Evolutionary conservation across 108 stramenopile genomes (phyloP), one percentile per base, ranked within the genome.

Genomic region (Skeletonema grethae): DNA sequence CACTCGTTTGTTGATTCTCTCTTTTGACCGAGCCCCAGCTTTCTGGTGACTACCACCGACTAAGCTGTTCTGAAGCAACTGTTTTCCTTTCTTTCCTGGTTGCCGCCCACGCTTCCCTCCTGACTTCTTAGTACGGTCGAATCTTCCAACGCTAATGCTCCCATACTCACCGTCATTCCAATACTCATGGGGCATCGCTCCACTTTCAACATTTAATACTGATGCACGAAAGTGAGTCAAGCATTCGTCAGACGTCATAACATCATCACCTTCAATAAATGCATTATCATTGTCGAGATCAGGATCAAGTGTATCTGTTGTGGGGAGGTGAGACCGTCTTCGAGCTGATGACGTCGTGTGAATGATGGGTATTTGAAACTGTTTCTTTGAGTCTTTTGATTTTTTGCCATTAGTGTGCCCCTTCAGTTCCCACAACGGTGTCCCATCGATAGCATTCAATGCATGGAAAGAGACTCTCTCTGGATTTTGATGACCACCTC

Each of bases 371-470:
- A 73, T 39, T 22, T 13, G 43, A 25, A 32, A 38, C 2, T 58
- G 57, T 35, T 24, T 62, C 64, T 34, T 65, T 29, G 29, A 71
- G 32, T 39, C 63, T 53, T 24, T 61, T 48, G 10, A 76, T 58
- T 22, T 67, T 30, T 46, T 71, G 57, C 38, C 61, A 20, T 8
- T 46, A 20, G 35, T 39, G 28, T 55, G 62, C 20, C 65, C 71
- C 16, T 82, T 67, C 13, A 79, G 57, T 32, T 86, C 82, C 92
- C 92, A 94, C 20, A 91, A 45, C 7, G 67, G 36, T 9, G 72
- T 71, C 15, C 92, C 92, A 16, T 87, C 82, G 53, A 85, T 50
- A 25, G 88, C 86, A 80, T 94, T 87, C 8, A 94, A 57, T 15
- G 92, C 90, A 70, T 85, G 77, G 11, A 88, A 80, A 32, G 72